phyloP scores from a whole-genome alignment of 176 grass and related monocot species.

The Elaeis guineensis region DNA sequence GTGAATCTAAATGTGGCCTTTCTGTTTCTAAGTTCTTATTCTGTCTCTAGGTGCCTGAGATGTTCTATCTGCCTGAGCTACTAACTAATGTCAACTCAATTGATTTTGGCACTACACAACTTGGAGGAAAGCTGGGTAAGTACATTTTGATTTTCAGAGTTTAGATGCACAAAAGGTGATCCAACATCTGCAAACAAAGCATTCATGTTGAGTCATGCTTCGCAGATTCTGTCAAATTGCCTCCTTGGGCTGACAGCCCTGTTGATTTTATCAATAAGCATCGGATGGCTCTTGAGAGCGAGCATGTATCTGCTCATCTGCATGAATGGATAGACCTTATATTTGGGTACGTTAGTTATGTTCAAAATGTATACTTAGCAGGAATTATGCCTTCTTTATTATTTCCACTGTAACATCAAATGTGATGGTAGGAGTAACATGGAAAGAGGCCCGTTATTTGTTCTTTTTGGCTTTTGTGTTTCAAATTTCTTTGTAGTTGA shows the following conservation, averaged over 20 bases:
- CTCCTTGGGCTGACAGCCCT: constrained; percentile 85
- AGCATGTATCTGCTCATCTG: constrained; percentile 78
- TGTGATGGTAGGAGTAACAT: too few relatives aligned
- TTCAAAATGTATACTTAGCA: too few relatives aligned
- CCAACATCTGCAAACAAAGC: too few relatives aligned
- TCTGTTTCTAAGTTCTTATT: too few relatives aligned
- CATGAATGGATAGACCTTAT: constrained; percentile 98
- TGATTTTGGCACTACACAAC: constrained; percentile 93
- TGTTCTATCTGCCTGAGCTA: constrained; percentile 95
- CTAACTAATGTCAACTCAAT: constrained; percentile 65
- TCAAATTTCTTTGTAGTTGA: too few relatives aligned
- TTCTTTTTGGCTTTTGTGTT: too few relatives aligned
- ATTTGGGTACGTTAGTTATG: constrained; percentile 61
- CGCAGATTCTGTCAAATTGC: constrained; percentile 73
- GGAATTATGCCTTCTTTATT: too few relatives aligned
- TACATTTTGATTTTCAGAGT: background rate
- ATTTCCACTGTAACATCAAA: too few relatives aligned
- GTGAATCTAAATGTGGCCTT: too few relatives aligned
- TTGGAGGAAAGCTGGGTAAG: constrained; percentile 54
- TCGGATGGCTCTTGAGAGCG: constrained; percentile 85
- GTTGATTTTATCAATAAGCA: constrained; percentile 95
- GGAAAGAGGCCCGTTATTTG: too few relatives aligned
- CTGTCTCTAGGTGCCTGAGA: constrained; percentile 76
- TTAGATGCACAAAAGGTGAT: background rate
- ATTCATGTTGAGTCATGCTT: constrained; percentile 7